Base-by-base conservation (phyloP, 176 grass and related monocot species). In the Zoysia japonica region DNA sequence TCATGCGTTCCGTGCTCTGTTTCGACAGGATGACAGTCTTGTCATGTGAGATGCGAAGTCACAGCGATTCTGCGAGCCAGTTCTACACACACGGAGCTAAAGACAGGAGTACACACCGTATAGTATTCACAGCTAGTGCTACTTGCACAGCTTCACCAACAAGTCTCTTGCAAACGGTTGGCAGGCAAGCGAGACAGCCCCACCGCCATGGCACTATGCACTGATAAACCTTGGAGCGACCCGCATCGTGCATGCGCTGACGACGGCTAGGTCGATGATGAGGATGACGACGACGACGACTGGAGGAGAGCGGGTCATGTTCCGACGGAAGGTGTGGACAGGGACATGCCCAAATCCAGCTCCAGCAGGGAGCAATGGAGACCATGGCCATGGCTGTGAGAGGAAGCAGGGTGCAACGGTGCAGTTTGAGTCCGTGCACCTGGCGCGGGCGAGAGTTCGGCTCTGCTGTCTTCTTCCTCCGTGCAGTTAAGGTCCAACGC, bases 271-370 rank as follows among this genome's bases (percentile, higher is more conserved):
- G 72, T 20, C 44, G 68, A 16, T 42, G 61, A 9, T 15, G 44
- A 11, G n/a, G 14, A 16, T 2, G 16, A 38, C 3, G 54, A 11
- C 55, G 54, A 11, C 55, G 39, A 70, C 28, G 28, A 28, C 28
- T 28, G 7, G 52, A 39, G 6, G 54, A 14, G 10, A 46, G 13
- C 46, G 9, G 51, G 59, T 85, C 72, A 82, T 76, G 87, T 85
- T 57, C 87, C 87, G 45, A 85, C 17, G 72, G 87, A 81, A 47
- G 72, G 78, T 9, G 72, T 36, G 0, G 87, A 67, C 51, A 89
- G 67, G 10, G 82, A 85, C 78, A 81, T 89, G 83, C 72, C 83
- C 5, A 85, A 82, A 72, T 88, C 87, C 77, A 89, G 77, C 19
- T 85, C 87, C 43, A 85, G 49, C 2, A 15, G 82, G 5, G 78